phyloP scores from a whole-genome alignment of 1,284 basidiomycete species.

The Sporisorium graminicola region DNA sequence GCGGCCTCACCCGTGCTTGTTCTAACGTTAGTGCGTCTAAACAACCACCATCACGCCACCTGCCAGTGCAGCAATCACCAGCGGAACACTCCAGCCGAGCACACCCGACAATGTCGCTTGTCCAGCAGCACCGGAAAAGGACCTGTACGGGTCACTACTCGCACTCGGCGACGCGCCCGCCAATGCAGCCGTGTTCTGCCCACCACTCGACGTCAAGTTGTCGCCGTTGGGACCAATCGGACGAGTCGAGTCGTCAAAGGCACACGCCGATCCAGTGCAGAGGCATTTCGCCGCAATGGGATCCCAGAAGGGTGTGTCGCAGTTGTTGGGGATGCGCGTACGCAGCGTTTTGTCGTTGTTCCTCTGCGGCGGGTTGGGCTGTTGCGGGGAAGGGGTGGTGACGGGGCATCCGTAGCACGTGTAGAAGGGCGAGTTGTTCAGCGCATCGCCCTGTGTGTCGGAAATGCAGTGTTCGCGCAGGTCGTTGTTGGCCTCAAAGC shows the following conservation, averaged over 20 bases:
- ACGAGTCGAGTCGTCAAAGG: conserved; percentile 58
- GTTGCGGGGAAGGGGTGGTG: conserved; percentile 57
- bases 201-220: conserved; percentile 43
- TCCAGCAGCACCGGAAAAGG: conserved; percentile 29
- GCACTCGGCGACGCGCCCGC: conserved; percentile 24
- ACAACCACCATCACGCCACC: conserved; percentile 32
- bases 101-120: conserved; percentile 3
- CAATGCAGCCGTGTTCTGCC: conserved; percentile 25
- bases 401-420: conserved; percentile 65
- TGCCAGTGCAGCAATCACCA: conserved; percentile 15
- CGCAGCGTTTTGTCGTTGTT: conserved; percentile 60
- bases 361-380: conserved; percentile 63
- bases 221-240: conserved; percentile 60
- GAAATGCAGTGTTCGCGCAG: conserved; percentile 63
- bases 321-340: conserved; percentile 55
- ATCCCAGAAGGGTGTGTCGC: conserved; percentile 65
- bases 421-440: conserved; percentile 65
- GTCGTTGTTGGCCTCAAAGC: conserved; percentile 54
- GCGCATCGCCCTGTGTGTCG: conserved; percentile 54
- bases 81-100: conserved; percentile 27
- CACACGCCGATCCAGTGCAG: conserved; percentile 45
- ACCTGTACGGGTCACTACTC: conserved; percentile 39
- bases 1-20: too few species aligned
- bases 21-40: not conserved
- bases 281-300: conserved; percentile 62